Evolutionary conservation across 805 yeast genomes (phyloP), one percentile per base, ranked within the genome.

Genomic region (Kregervanrija pseudodelftensis): DNA sequence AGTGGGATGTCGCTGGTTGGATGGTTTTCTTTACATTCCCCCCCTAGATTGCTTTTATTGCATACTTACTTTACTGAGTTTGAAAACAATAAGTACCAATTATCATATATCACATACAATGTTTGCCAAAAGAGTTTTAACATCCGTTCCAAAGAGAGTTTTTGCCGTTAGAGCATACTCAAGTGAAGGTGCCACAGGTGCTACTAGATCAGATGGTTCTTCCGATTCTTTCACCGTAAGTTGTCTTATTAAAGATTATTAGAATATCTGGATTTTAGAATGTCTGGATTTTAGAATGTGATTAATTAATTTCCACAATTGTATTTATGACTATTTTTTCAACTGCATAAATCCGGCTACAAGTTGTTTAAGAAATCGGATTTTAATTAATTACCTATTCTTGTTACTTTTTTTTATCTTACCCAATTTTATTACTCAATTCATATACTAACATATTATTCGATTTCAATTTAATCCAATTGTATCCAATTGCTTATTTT

Each of bases 111-210:
- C 13, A 34, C 17, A 13, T 30, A 46, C 39, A 32, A 64, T 64
- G 68, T 60, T 61, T 42, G 56, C 70, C 46, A 71, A 72, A 60
- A 70, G 72, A 60, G 67, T 67, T 44, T 44, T 63, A 45, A 52
- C 63, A 41, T 50, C 69, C 16, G 55, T 61, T 43, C 48, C 61
- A 51, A 50, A 47, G 43, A 57, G 62, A 51, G 44, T 57, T 33
- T 38, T 55, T 37, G 54, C 60, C 36, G 52, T 58, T 50, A 69
- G 75, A 59, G 55, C 56, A 52, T 68, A 66, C 64, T 42, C 78
- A 46, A n/a, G 47, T 33, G 87, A 75, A 55, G 85, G 85, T 44
- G 72, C 81, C 53, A 72, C 81, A 41, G 85, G 85, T 51, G 66
- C 80, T 36, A 70, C 76, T 49, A 76, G 85, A 58, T 65, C 74